Evolutionary conservation across 192 early-diverging fungal species (phyloP), one percentile per base, ranked within the genome.

Genomic region (Fimicolochytrium jonesii): DNA sequence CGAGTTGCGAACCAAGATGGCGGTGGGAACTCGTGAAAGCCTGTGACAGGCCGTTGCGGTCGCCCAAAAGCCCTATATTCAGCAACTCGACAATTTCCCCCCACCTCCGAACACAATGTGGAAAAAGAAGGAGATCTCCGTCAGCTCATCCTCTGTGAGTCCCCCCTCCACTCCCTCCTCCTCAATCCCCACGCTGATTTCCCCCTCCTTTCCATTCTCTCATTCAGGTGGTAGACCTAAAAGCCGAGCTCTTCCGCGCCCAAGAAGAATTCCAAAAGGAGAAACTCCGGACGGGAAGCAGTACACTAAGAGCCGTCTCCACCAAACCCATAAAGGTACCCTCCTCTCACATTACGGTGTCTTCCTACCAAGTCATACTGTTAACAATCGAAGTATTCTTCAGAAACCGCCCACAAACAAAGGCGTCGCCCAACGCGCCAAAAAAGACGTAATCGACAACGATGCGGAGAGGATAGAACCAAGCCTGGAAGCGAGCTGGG

Each of bases 351-450:
- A n/a, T n/a, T 9, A 9, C 10, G 10, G n/a, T 41, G 9, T 41
- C n/a, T n/a, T n/a, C n/a, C 39, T n/a, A 9, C 9, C 39, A 11
- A 9, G 10, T 9, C 39, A 41, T n/a, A 41, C 39, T 41, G 10
- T 41, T n/a, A 9, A 41, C n/a, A 9, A 9, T 41, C 39, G 10
- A 11, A 9, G 9, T 41, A 9, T 41, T 41, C 30, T 45, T 28
- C 44, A 67, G 66, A 75, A 71, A 56, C 61, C 57, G 26, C 64
- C 66, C 48, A 63, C 76, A 51, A 83, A 87, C 35, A 57, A 74
- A 67, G 78, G 78, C 9, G 57, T 86, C 0, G 61, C 66, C 17
- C 41, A 53, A n/a, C 66, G 86, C 0, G 47, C 70, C 7, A 17
- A 44, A 0, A 37, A 44, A 36, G 73, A 70, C 23, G 63, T 79